phyloP scores from a whole-genome alignment of 2,329 filamentous ascomycete species.

The Metarhizium guizhouense region DNA sequence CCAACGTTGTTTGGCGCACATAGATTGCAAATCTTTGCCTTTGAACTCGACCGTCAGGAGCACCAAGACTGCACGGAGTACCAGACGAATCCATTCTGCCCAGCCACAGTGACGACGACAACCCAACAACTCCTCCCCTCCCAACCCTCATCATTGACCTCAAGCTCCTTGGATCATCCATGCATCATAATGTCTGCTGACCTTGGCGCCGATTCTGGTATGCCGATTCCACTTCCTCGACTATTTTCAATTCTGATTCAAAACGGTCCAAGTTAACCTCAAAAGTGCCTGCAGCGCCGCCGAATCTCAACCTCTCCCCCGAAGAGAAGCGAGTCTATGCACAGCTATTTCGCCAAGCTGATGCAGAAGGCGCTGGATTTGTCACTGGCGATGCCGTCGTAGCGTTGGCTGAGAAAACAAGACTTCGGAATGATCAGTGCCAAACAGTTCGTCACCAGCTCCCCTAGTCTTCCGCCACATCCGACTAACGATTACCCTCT shows the following conservation, averaged over 20 bases:
- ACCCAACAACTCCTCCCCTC: not conserved
- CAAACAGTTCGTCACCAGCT: slow-evolving; percentile 59
- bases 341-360: slow-evolving; percentile 86
- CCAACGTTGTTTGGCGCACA: not conserved
- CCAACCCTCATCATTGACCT: not conserved
- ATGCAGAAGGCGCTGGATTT: slow-evolving; percentile 83
- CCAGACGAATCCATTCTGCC: not conserved
- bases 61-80: not conserved
- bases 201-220: slow-evolving; percentile 15
- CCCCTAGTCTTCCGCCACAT: not conserved
- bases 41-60: not conserved
- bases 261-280: slow-evolving; percentile 8
- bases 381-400: slow-evolving; percentile 95
- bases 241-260: not conserved
- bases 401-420: slow-evolving; percentile 96
- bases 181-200: slow-evolving; percentile 16
- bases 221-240: not conserved
- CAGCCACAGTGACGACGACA: not conserved
- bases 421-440: slow-evolving; percentile 73
- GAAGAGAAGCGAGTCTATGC: slow-evolving; percentile 94
- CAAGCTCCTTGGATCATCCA: not conserved
- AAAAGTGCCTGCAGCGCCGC: slow-evolving; percentile 37
- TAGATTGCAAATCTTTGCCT: not conserved
- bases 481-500: slow-evolving; percentile 5
- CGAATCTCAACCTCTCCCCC: slow-evolving; percentile 73